Evolutionary conservation across 768 basidiomycete genomes (phyloP).

Genomic region (Rhodosporidiobolus sp.): DNA sequence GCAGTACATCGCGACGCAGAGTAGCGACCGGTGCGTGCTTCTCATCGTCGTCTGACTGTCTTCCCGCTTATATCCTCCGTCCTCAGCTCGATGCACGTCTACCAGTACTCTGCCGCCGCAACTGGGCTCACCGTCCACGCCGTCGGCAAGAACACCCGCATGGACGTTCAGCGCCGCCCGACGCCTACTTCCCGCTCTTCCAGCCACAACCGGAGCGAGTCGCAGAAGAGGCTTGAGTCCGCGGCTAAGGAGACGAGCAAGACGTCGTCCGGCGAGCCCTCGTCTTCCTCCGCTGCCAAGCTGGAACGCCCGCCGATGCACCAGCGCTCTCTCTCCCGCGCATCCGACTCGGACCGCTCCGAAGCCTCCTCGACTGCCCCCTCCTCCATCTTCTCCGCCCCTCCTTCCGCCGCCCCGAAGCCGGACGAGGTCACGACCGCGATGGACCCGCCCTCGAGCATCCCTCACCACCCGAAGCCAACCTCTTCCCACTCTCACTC

Average conservation of each 20-base stretch:
- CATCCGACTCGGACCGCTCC: constrained; percentile 30
- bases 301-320: constrained; percentile 1
- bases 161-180: constrained; percentile 53
- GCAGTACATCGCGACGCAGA: constrained; percentile 95
- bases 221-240: not conserved
- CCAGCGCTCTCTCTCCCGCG: constrained; percentile 24
- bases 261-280: constrained; percentile 21
- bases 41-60: not conserved
- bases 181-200: not conserved
- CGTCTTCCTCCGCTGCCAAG: constrained; percentile 22
- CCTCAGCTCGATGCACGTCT: constrained; percentile 78
- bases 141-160: constrained; percentile 78
- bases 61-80: too few relatives aligned
- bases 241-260: not conserved
- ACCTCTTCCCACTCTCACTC: constrained; percentile 7
- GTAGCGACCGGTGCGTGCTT: constrained; percentile 69
- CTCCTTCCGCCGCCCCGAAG: not conserved
- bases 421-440: constrained; percentile 21
- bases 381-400: not conserved
- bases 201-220: not conserved
- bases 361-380: constrained; percentile 22
- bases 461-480: constrained; percentile 23
- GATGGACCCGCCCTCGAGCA: constrained; percentile 32
- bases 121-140: constrained; percentile 57
- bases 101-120: constrained; percentile 60